Percentiles rank a stretch among this genome's conserved stretches.
These are phyloP conservation scores for Scheffersomyces amazonensis DNA, from an alignment of 805 yeast genomes.

Conservation along the genomic window DNA sequence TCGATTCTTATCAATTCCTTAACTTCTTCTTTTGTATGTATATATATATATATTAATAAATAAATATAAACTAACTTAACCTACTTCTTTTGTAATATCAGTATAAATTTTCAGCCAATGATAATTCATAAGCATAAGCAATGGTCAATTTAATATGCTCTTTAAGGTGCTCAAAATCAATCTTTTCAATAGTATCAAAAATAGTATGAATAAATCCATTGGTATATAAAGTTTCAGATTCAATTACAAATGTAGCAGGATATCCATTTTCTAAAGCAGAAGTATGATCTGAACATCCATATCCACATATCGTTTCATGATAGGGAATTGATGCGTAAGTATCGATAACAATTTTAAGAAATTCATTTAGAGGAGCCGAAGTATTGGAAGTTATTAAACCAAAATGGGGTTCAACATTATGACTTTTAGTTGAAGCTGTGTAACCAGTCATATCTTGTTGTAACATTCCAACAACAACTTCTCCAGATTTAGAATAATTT, in stretches of 20 bases:
- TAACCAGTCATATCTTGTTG: conserved; percentile 96
- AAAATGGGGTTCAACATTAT: conserved; percentile 58
- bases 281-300: conserved; percentile 92
- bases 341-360: conserved; percentile 58
- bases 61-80: not conserved
- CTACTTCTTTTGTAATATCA: not conserved
- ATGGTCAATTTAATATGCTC: conserved; percentile 79
- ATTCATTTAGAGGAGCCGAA: conserved; percentile 50
- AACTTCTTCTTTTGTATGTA: not conserved
- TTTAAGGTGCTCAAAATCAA: conserved; percentile 73
- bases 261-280: conserved; percentile 80
- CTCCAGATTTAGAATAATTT: conserved; percentile 40
- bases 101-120: conserved; percentile 24
- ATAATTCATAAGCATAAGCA: conserved; percentile 72
- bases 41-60: too few species aligned
- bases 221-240: conserved; percentile 61
- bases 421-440: conserved; percentile 47
- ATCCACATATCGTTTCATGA: conserved; percentile 79
- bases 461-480: conserved; percentile 72
- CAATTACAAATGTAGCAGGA: conserved; percentile 82
- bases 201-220: conserved; percentile 75
- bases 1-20: not conserved
- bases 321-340: conserved; percentile 66
- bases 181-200: conserved; percentile 76
- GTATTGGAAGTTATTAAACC: conserved; percentile 82